Base-by-base conservation (phyloP, 2,329 filamentous ascomycete genomes). In the Rhynchosporium graminicola region DNA sequence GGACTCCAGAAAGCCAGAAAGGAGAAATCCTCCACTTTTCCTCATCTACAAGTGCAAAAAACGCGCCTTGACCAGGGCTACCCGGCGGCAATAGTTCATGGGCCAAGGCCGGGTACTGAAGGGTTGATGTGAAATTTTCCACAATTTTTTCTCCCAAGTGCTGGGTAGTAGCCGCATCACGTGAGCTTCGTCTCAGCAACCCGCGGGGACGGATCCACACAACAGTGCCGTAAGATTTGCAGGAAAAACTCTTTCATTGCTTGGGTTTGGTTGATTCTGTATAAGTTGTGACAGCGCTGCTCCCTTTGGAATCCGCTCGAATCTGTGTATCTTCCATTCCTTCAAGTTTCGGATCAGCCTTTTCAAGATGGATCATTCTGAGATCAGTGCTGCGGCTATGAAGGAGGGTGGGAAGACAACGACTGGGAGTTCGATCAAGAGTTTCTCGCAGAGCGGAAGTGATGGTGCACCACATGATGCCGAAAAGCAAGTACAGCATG, bases 401-500 rank as follows among this genome's bases (percentile, higher is more conserved):
- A 59, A 51, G 47, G 57, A 51, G 28, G 46, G 7, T 36, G n/a
- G 57, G 51, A 36, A 29, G 40, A 45, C 4, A n/a, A 33, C 57
- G 15, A 15, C 43, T 9, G 42, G 45, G 40, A 45, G 6, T 40
- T 45, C 57, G 15, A 15, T 52, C 26, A 59, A 59, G 46, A 51
- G 46, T 12, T 33, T 59, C 9, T 47, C 29, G 4, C 13, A 43
- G 36, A 56, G 45, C 56, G 57, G 29, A 9, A 66, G 62, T 59
- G 63, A 63, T 12, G 33, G 42, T 50, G 73, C 71, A 47, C 59
- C 71, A 47, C 59, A 63, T 4, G 70, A 72, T 68, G 61, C 64
- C 57, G 71, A 72, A 65, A 71, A 70, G 59, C 54, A 67, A 28
- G 67, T 59, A 5, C 46, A 28, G 3, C 42, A 61, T 20, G 20